Evolutionary conservation across 345 rosid species (phyloP), one percentile per base, ranked within the genome.

Genomic region (Gossypium herbaceum): DNA sequence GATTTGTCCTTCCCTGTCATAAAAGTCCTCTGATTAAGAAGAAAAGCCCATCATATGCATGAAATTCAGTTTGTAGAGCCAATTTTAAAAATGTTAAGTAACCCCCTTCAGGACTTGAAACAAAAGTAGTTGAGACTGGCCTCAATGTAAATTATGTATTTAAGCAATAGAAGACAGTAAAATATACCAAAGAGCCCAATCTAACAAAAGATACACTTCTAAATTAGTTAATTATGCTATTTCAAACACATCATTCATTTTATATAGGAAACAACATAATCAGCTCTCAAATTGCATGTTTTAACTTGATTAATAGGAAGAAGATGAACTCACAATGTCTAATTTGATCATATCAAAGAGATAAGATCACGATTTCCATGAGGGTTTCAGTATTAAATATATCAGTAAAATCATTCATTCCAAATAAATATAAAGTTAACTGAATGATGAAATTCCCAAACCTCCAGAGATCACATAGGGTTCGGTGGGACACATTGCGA

Each of bases 381-480:
- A 62, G 47, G 47, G 12, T 62, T 62, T 62, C 22, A 4, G 72
- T 13, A 24, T 41, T 7, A 68, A 68, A 48, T 25, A 24, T 1
- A 68, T 68, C 43, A 24, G 16, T 13, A 25, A 68, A 48, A 48
- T 11, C 56, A 68, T 15, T 48, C 15, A 47, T 24, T 48, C 57
- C 19, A 48, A 55, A 1, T 78, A 59, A 54, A n/a, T 43, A 67
- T 22, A 76, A 16, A 70, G 44, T 58, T 13, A 71, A 77, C 16
- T 2, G 44, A 58, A 71, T 0, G 34, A 20, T n/a, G 22, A 44
- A 73, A 72, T 2, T 44, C 65, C 62, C 83, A 22, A 78, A 96
- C 99, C 99, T 92, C 98, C 98, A 88, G 98, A 96, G 73, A 96
- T 92, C 50, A 96, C 99, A 88, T 82, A 96, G 56, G 99, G 98